Evolutionary conservation across 345 rosid genomes (phyloP), one percentile per base, ranked within the genome.

Genomic region (Salix exigua): DNA sequence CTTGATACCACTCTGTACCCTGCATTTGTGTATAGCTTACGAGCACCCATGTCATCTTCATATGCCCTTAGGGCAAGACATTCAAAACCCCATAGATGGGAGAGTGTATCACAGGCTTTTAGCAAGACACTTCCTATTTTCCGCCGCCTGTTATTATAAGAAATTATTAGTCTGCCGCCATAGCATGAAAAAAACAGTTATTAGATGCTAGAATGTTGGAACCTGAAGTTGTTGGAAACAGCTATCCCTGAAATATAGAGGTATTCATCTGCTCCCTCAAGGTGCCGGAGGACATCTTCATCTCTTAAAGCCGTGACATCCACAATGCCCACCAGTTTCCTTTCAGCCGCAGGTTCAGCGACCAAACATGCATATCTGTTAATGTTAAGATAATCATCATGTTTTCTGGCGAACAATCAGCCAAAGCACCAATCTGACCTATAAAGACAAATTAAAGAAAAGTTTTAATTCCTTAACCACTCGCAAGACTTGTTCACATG

Each of bases 161-260:
- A 42, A 18, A 44, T 17, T 40, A 3, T 51, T 19, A 6, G 11
- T 18, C 1, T n/a, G 0, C 23, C 0, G 11, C 58, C 62, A 23
- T 23, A n/a, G 4, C 26, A 58, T 58, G 62, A n/a, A n/a, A 46
- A 35, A 55, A 21, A 1, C 9, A 55, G n/a, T 55, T 55, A 7
- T n/a, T n/a, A 3, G 11, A 58, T 23, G 62, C 8, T 58, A 58
- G 58, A 63, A 23, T 26, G 37, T 40, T 60, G 16, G 17, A 60
- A 91, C 98, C 94, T 87, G 84, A 83, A 89, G 78, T 71, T 68
- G 74, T 81, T 78, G 8, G 90, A 83, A 58, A 94, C 97, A 2
- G 97, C 98, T 2, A 93, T 90, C 5, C 97, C 97, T 1, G 99
- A 95, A 9, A 95, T 83, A 51, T 95, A 95, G 30, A 95, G 90